Conservation (phyloP, 495 filamentous ascomycete genomes). For the Darksidea phi region DNA sequence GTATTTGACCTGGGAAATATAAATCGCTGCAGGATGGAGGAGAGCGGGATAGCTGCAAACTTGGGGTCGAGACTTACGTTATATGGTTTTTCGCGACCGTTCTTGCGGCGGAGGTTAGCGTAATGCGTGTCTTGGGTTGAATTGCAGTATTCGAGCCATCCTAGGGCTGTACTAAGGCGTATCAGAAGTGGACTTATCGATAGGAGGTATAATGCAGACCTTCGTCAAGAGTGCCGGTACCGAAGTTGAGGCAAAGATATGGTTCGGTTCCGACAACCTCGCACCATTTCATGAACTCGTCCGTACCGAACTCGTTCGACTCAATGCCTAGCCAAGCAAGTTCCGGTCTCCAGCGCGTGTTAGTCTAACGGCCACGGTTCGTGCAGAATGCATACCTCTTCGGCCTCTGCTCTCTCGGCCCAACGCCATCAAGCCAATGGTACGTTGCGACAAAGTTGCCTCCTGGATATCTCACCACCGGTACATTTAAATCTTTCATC, state of each 20-base stretch:
- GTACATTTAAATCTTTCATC: constrained; percentile 66
- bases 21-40: not conserved
- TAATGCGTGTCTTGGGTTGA: constrained; percentile 70
- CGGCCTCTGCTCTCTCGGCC: constrained; percentile 65
- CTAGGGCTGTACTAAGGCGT: constrained; percentile 52
- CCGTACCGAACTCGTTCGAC: constrained; percentile 74
- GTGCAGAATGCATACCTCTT: too few species aligned
- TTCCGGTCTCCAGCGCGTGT: constrained; percentile 53
- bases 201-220: constrained; percentile 42
- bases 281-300: constrained; percentile 82
- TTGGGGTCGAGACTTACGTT: constrained; percentile 48
- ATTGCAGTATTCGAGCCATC: constrained; percentile 82
- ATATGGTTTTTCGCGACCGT: constrained; percentile 71
- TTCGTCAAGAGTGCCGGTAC: constrained; percentile 72
- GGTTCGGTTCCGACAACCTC: constrained; percentile 66
- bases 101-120: constrained; percentile 70
- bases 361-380: too few species aligned
- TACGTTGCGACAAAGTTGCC: constrained; percentile 82
- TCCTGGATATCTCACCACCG: constrained; percentile 75
- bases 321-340: constrained; percentile 74
- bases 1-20: constrained; percentile 63
- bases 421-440: constrained; percentile 78
- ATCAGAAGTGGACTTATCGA: constrained; percentile 21
- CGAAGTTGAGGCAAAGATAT: constrained; percentile 74
- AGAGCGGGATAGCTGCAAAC: too few species aligned